Base-by-base conservation (phyloP, 768 basidiomycete species). In the Leccinum arenicola region DNA sequence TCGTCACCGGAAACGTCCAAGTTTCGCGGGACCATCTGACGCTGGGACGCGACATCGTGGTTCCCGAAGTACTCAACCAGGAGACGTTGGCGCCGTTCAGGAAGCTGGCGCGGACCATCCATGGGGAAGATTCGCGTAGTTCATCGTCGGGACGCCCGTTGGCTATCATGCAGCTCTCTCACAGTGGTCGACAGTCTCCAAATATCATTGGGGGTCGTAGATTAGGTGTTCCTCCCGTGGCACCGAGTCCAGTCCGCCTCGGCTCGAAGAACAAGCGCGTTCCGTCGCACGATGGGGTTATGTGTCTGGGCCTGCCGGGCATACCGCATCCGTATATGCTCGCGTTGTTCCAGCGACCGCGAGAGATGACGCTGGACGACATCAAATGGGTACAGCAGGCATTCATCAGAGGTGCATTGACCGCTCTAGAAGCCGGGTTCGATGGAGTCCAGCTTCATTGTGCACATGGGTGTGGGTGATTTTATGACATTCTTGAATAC, bases 381-480 rank as follows among this genome's bases (percentile, higher is more conserved):
- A 85, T 97, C 56, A 76, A 84, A 23, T 63, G 77, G 10, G 80
- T 86, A 6, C 80, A 92, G 0, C 74, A 77, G 1, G 75, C 73
- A 8, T 98, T 96, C 66, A 80, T 88, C 3, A 74, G 75, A 43
- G 91, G 87, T 6, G 91, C 93, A 0, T 66, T 73, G 45, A 65
- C 90, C 33, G 92, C 91, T 9, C 70, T 78, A 17, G 69, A 80
- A 55, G 75, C 87, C 43, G 92, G 91, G 0, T 95, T 94, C 69
- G 91, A 96, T 61, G 95, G 95, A 0, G 75, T 96, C 4, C 84
- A 97, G 66, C 61, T 98, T 10, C 95, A 97, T 70, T 88, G 79
- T 25, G 87, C 87, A 1, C 93, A 95, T 72, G 93, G 93, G 38
- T 95, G 89, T 92, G 56, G 72, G 89, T 82, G 5, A 33, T 38